A percentile compares a stretch with the other conserved stretches of the same genome.
These are phyloP conservation scores for Xylariaceae sp. DNA, from an alignment of 2,329 filamentous ascomycete species.

Conservation along the genomic window DNA sequence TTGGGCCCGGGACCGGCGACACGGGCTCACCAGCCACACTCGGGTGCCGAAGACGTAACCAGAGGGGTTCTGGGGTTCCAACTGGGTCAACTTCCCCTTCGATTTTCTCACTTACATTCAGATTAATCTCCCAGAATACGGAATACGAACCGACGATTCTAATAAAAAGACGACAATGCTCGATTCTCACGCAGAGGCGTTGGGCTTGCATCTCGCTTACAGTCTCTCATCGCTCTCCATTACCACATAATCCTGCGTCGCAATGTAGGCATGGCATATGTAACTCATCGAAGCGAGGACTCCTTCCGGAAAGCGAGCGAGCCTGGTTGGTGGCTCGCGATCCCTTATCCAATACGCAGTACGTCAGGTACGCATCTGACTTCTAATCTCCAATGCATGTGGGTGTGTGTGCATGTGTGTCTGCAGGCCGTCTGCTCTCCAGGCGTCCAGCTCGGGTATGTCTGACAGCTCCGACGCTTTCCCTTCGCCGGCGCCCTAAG, in stretches of 20 bases:
- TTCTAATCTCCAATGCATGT: background rate
- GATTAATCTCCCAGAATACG: background rate
- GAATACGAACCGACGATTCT: background rate
- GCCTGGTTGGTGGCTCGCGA: background rate
- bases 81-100: too few relatives aligned
- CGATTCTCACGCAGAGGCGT: background rate
- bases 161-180: background rate
- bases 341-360: background rate
- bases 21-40: background rate
- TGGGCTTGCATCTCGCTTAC: slow-evolving; percentile 15
- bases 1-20: background rate
- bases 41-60: background rate
- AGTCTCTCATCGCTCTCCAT: slow-evolving; percentile 9
- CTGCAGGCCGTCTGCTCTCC: background rate
- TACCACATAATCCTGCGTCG: slow-evolving; percentile 1
- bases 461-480: slow-evolving; percentile 2
- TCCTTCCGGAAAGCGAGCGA: slow-evolving; percentile 12
- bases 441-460: background rate
- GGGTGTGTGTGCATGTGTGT: background rate
- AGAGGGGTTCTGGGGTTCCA: too few relatives aligned
- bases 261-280: background rate
- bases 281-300: background rate
- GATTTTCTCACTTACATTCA: too few relatives aligned
- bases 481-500: background rate
- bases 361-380: background rate